These are phyloP conservation scores for Yamadazyma songkhlaensis DNA, from an alignment of 1,139 yeast genomes.

Conservation along the genomic window DNA sequence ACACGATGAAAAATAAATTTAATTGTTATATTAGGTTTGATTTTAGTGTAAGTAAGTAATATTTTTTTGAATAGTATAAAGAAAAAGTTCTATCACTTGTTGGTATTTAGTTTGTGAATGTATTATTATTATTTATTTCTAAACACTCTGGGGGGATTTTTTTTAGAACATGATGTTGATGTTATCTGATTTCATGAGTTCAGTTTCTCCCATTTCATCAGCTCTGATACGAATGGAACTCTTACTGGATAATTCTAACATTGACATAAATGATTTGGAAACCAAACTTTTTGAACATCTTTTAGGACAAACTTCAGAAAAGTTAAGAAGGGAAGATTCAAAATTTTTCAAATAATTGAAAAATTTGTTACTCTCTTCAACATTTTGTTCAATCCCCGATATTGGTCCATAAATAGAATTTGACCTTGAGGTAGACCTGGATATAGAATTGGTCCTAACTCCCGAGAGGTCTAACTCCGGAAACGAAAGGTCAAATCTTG, in stretches of 20 bases:
- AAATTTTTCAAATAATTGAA: conserved; percentile 10
- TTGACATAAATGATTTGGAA: conserved; percentile 37
- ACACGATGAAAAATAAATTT: conserved; percentile 25
- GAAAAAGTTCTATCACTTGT: neutral
- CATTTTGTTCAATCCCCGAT: conserved; percentile 2
- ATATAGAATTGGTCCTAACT: conserved; percentile 17
- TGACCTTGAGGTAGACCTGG: conserved; percentile 1
- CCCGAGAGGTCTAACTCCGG: conserved; percentile 15
- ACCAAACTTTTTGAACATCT: conserved; percentile 23
- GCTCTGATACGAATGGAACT: neutral
- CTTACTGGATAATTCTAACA: conserved; percentile 35
- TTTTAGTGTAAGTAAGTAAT: conserved; percentile 1
- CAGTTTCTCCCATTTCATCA: neutral
- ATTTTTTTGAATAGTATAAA: neutral
- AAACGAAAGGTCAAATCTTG: conserved; percentile 17
- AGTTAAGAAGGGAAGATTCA: conserved; percentile 1
- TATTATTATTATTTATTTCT: conserved; percentile 4
- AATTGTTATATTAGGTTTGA: conserved; percentile 2
- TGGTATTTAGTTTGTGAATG: conserved; percentile 7
- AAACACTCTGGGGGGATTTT: too few relatives aligned
- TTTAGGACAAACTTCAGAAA: conserved; percentile 12
- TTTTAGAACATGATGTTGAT: neutral
- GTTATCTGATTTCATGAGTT: conserved; percentile 1
- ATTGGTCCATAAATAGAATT: conserved; percentile 1
- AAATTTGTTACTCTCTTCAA: conserved; percentile 13